phyloP scores from a whole-genome alignment of 768 basidiomycete species.

The Cystoderma amianthinum region DNA sequence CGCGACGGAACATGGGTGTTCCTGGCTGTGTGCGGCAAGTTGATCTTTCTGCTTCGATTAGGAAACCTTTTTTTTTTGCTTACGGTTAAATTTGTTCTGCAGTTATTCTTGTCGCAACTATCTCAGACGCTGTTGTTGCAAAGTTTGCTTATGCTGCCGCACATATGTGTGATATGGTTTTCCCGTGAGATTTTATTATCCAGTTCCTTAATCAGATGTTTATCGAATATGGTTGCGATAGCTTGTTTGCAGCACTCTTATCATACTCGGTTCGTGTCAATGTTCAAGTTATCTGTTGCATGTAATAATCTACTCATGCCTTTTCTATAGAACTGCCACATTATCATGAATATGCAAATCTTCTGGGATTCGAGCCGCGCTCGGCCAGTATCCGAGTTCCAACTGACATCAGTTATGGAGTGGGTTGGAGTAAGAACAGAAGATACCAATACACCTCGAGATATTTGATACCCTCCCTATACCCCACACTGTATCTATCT shows the following conservation, averaged over 20 bases:
- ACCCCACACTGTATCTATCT: too few species aligned
- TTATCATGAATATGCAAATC: conserved; percentile 9
- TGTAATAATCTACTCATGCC: too few species aligned
- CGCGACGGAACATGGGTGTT: conserved; percentile 10
- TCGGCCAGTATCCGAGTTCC: neutral
- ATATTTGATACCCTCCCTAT: too few species aligned
- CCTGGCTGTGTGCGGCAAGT: conserved; percentile 5
- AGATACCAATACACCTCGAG: too few species aligned
- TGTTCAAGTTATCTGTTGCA: too few species aligned
- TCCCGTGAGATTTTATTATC: conserved; percentile 6
- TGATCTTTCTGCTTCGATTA: too few species aligned
- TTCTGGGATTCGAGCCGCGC: neutral
- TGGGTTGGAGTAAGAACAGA: too few species aligned
- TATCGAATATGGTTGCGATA: neutral
- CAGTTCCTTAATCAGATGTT: neutral
- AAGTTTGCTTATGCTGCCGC: conserved; percentile 1
- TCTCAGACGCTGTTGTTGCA: conserved; percentile 2
- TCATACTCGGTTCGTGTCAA: conserved; percentile 9
- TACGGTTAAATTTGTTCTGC: neutral
- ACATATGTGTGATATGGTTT: conserved; percentile 5
- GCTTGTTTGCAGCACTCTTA: conserved; percentile 2
- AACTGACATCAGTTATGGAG: neutral
- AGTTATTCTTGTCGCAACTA: conserved; percentile 5
- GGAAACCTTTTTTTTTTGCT: neutral
- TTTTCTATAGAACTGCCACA: conserved; percentile 10